A percentile compares a stretch with the other conserved stretches of the same genome.
Evolutionary conservation across 331 rosid species (phyloP).

Genomic region (Quercus phellos): DNA sequence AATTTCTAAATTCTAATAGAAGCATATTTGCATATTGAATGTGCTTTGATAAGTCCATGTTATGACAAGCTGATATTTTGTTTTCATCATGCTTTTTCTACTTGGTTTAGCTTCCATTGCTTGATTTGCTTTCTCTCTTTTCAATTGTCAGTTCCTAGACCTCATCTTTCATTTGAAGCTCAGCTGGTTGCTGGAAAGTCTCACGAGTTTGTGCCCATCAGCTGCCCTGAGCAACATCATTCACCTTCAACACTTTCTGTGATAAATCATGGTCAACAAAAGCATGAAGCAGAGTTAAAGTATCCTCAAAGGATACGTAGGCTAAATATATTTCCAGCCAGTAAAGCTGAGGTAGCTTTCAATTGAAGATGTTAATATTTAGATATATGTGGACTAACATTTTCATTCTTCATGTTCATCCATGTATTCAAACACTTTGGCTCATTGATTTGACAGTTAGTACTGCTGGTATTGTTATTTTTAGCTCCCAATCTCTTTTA

Average conservation of each 20-base stretch:
- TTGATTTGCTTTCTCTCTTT: not conserved
- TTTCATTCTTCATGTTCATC: not conserved
- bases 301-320: slow-evolving; percentile 92
- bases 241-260: slow-evolving; percentile 52
- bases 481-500: not conserved
- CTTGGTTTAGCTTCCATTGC: not conserved
- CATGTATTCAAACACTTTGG: not conserved
- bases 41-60: not conserved
- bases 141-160: slow-evolving; percentile 74
- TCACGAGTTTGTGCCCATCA: slow-evolving; percentile 69
- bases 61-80: not conserved
- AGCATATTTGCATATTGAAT: not conserved
- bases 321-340: slow-evolving; percentile 77
- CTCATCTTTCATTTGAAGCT: slow-evolving; percentile 97
- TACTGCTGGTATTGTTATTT: not conserved
- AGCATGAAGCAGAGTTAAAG: slow-evolving; percentile 80
- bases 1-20: not conserved
- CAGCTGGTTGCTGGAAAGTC: slow-evolving; percentile 90
- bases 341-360: slow-evolving; percentile 71
- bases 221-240: slow-evolving; percentile 66
- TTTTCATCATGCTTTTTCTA: not conserved
- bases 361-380: not conserved
- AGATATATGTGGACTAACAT: not conserved
- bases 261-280: slow-evolving; percentile 67
- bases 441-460: not conserved